Evolutionary conservation across 2,329 filamentous ascomycete species (phyloP).

Genomic region (Exophiala mesophila): DNA sequence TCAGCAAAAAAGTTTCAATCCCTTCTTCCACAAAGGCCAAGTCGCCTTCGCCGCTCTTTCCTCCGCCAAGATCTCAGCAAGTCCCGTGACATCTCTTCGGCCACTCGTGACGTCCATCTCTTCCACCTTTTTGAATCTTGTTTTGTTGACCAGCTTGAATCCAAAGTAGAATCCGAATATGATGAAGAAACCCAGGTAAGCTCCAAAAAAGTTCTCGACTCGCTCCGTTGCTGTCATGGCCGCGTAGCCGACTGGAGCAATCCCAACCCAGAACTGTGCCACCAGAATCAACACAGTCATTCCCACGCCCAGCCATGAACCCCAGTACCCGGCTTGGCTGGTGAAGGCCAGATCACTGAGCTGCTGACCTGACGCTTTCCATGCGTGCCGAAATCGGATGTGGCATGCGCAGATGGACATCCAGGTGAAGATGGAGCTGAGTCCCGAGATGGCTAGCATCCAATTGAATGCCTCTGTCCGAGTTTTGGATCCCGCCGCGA

Average conservation of each 20-base stretch:
- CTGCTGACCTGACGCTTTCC: constrained; percentile 63
- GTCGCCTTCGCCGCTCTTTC: constrained; percentile 66
- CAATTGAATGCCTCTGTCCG: constrained; percentile 61
- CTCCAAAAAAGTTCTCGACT: constrained; percentile 56
- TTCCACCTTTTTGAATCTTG: constrained; percentile 52
- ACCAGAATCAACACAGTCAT: constrained; percentile 72
- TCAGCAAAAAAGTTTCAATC: constrained; percentile 68
- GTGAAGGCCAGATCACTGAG: constrained; percentile 73
- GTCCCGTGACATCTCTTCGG: constrained; percentile 54
- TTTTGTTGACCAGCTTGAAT: constrained; percentile 61
- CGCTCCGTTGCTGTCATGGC: constrained; percentile 48
- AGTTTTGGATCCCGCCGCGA: constrained; percentile 36
- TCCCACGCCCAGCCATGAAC: constrained; percentile 72
- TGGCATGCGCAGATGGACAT: constrained; percentile 43
- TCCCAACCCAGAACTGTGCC: constrained; percentile 83
- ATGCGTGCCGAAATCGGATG: constrained; percentile 80
- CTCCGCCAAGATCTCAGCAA: constrained; percentile 71
- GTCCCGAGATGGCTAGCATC: constrained; percentile 71
- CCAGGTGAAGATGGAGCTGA: constrained; percentile 72
- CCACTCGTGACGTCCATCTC: constrained; percentile 65
- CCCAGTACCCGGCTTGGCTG: constrained; percentile 70
- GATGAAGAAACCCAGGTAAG: constrained; percentile 55
- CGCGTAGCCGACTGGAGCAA: constrained; percentile 63
- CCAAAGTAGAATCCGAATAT: constrained; percentile 51
- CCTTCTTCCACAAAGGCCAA: constrained; percentile 72